These are phyloP conservation scores for Cetradonia linearis DNA, from an alignment of 495 filamentous ascomycete species.

Conservation along the genomic window DNA sequence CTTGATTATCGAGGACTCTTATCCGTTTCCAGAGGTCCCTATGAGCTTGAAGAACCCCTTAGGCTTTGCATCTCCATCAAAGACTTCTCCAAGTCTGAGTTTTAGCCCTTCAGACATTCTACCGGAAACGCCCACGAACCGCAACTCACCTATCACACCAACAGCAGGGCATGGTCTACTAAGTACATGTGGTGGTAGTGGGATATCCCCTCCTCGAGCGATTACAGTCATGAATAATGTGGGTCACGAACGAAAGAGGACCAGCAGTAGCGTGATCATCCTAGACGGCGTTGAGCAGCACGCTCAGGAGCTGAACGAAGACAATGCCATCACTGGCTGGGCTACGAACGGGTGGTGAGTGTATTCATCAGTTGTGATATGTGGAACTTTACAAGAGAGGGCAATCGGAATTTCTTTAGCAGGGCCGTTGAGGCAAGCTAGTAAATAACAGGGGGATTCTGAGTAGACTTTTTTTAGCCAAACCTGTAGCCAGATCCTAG, in stretches of 20 bases:
- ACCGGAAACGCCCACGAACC: slow-evolving; percentile 22
- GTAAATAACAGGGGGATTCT: not conserved
- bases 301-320: slow-evolving; percentile 38
- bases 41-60: slow-evolving; percentile 1
- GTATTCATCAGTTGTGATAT: not conserved
- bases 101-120: slow-evolving; percentile 20
- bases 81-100: slow-evolving; percentile 21
- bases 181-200: not conserved
- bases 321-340: slow-evolving; percentile 36
- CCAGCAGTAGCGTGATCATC: slow-evolving; percentile 26
- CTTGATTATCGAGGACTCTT: slow-evolving; percentile 13
- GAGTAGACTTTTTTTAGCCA: too few species aligned
- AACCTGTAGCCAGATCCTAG: too few species aligned
- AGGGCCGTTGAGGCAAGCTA: not conserved
- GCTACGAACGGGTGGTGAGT: slow-evolving; percentile 29
- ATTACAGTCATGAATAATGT: slow-evolving; percentile 1
- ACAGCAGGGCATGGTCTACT: slow-evolving; percentile 6
- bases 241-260: slow-evolving; percentile 23
- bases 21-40: slow-evolving; percentile 14
- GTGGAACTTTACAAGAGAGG: not conserved
- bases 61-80: slow-evolving; percentile 13
- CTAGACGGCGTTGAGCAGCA: slow-evolving; percentile 43
- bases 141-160: slow-evolving; percentile 20
- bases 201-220: slow-evolving; percentile 8
- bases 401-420: not conserved